These are phyloP conservation scores for Ustilago crameri DNA, from an alignment of 1,284 basidiomycete species.

Conservation along the genomic window DNA sequence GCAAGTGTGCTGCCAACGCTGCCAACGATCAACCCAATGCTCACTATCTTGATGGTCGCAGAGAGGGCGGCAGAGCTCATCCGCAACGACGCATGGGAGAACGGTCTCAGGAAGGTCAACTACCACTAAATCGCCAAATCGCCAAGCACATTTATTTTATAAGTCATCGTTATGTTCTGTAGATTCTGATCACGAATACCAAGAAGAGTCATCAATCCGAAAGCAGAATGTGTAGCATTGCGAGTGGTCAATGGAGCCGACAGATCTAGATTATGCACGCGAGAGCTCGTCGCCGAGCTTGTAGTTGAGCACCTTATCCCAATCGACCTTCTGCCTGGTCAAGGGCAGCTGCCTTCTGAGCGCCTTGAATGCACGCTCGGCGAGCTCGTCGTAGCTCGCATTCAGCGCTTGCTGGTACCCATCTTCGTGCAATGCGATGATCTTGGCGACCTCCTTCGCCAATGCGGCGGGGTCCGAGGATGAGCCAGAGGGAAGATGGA, in stretches of 20 bases:
- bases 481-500: constrained; percentile 23
- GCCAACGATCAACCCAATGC: constrained; percentile 63
- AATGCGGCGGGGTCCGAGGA: constrained; percentile 4
- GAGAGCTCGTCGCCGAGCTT: constrained; percentile 55
- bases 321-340: constrained; percentile 66
- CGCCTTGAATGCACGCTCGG: constrained; percentile 62
- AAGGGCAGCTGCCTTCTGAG: constrained; percentile 62
- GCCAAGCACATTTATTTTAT: neutral
- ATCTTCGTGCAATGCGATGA: constrained; percentile 56
- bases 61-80: constrained; percentile 67
- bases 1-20: constrained; percentile 66
- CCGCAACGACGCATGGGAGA: constrained; percentile 57
- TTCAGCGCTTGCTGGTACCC: constrained; percentile 55
- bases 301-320: constrained; percentile 66
- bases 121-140: constrained; percentile 13
- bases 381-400: constrained; percentile 47
- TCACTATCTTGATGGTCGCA: constrained; percentile 62
- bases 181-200: no score
- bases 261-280: no score
- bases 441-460: constrained; percentile 37
- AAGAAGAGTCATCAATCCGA: no score
- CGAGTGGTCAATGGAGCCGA: no score
- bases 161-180: no score
- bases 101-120: constrained; percentile 41
- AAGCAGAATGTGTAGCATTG: neutral